phyloP scores from a whole-genome alignment of 495 filamentous ascomycete genomes.

The Trichoderma virens region DNA sequence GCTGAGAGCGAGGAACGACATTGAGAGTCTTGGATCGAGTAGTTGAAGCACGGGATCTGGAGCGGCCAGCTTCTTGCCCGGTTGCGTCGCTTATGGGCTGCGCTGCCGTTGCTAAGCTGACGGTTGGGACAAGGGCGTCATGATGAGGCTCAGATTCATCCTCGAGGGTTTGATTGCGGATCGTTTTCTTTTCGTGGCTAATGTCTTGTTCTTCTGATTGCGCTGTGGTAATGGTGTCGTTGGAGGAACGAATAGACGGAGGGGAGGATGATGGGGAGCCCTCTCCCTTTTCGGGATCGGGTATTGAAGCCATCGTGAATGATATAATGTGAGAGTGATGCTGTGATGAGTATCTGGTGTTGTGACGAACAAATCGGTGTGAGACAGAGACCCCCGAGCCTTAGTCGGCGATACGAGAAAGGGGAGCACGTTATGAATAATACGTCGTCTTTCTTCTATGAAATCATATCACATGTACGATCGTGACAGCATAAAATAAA shows the following conservation, averaged over 20 bases:
- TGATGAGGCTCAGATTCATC: not conserved
- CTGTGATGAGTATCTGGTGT: not conserved
- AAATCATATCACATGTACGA: no score
- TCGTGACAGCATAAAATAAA: no score
- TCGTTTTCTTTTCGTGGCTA: not conserved
- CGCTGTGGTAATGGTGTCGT: not conserved
- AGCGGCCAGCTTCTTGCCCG: constrained; percentile 5
- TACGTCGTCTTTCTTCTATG: not conserved
- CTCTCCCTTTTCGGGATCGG: not conserved
- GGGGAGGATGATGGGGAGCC: not conserved
- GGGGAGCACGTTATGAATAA: not conserved
- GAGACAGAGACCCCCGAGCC: no score
- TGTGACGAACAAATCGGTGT: no score
- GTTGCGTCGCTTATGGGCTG: not conserved
- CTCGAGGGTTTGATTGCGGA: not conserved
- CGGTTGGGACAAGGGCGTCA: constrained; percentile 4
- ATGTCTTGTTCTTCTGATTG: not conserved
- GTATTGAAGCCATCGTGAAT: not conserved
- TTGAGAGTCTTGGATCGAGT: constrained; percentile 29
- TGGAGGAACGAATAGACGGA: not conserved
- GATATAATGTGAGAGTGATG: not conserved
- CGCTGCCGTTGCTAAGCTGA: not conserved
- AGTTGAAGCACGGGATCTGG: constrained; percentile 29
- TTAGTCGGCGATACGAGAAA: not conserved
- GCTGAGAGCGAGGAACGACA: constrained; percentile 55